Evolutionary conservation across 83 land plant species (phyloP).

Genomic region (Picea abies): DNA sequence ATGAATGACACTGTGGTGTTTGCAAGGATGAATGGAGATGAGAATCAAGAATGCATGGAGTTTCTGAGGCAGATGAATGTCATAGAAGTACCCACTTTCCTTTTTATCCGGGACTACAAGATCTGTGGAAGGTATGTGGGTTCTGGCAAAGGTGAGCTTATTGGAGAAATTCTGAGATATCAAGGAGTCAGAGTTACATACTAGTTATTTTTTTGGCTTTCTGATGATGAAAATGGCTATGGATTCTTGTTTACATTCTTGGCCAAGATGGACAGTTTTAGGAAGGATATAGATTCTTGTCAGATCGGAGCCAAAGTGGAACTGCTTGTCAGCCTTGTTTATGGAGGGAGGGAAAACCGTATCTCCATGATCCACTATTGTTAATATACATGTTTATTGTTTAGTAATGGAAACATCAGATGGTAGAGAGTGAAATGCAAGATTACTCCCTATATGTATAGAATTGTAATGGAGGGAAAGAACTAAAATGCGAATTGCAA

Average conservation of each 20-base stretch:
- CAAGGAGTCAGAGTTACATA: constrained; percentile 87
- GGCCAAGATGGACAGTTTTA: no score
- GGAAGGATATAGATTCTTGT: no score
- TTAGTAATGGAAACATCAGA: no score
- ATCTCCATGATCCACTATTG: neutral
- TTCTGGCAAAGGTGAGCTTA: constrained; percentile 93
- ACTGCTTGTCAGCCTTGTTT: no score
- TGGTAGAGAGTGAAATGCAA: constrained; percentile 6
- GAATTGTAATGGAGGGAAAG: neutral
- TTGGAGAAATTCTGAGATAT: constrained; percentile 92
- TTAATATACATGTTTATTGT: neutral
- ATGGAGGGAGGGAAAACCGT: no score
- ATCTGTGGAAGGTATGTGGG: constrained; percentile 91
- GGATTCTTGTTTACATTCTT: neutral
- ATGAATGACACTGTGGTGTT: constrained; percentile 85
- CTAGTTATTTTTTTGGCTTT: neutral
- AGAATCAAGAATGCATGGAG: constrained; percentile 90
- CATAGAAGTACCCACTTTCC: constrained; percentile 93
- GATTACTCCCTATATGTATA: neutral
- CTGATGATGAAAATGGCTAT: neutral
- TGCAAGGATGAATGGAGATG: constrained; percentile 97
- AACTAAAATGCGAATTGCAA: neutral
- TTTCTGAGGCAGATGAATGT: constrained; percentile 76
- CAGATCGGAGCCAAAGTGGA: no score
- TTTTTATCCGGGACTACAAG: constrained; percentile 78